Base-by-base conservation (phyloP, 1,284 basidiomycete genomes). In the Rhodotorula sp. region DNA sequence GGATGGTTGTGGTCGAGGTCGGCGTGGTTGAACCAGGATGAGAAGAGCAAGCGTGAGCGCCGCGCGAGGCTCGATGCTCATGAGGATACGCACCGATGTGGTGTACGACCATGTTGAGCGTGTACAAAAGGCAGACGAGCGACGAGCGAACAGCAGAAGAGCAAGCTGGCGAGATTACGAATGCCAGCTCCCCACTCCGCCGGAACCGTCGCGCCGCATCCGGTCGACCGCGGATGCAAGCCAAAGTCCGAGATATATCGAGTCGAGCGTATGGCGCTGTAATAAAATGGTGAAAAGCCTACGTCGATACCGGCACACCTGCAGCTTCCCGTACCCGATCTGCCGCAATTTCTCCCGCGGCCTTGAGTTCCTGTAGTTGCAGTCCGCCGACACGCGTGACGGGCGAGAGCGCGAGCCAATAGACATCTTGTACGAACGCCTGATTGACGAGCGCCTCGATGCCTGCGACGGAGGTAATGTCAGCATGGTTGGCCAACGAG, bases 391-490 rank as follows among this genome's bases (percentile, higher is more conserved):
- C 8, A 13, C 56, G 47, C 7, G 65, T 59, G 22, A 54, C 58
- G 0, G 60, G 51, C 9, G 69, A 66, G 40, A 64, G 37, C 9
- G 54, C 31, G 6, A 73, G 59, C 72, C 72, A 73, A 20, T 54
- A 62, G 5, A 34, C 30, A 30, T 62, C 48, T 22, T 73, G 72
- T 2, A 67, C 67, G n/a, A 64, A 46, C 15, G 77, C 78, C 62
- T 79, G 78, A 46, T 78, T 76, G 34, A 78, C 68, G 69, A 79
- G 77, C 4, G 78, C 77, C 52, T 79, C 78, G 18, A 78, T 75
- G 10, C 78, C 78, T 54, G 74, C 46, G 13, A 2, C 16, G 47
- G 20, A 26, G 22, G 48, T 3, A 40, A 4, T 5, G 34, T 46
- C n/a, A 55, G 50, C 6, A 40, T 16, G 13, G 34, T 18, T 8